Base-by-base conservation (phyloP, 805 yeast species). In the Groenewaldozyma tartarivorans region DNA sequence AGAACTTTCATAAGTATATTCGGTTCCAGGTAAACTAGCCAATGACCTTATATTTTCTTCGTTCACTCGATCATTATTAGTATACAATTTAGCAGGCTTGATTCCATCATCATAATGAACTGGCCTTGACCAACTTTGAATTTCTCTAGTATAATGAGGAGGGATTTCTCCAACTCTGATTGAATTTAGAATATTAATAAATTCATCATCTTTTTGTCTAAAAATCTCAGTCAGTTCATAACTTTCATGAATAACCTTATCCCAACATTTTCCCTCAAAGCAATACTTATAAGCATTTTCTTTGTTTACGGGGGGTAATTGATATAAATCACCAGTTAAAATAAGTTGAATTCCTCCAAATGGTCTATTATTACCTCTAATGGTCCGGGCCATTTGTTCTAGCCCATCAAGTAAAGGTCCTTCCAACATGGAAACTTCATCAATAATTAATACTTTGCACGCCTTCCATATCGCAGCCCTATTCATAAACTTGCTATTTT, bases 301-400 rank as follows among this genome's bases (percentile, higher is more conserved):
- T 29, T 18, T 9, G 26, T 66, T 66, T 15, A 90, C 94, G 0
- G 98, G 97, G 1, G 98, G 97, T 42, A 90, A 66, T 62, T 90
- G 98, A 60, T 81, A 88, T 57, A 90, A 92, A 60, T 90, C 98
- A 15, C 98, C 98, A 3, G 94, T 81, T 20, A 87, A 60, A 11
- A 90, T 74, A 9, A 90, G 53, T 57, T 90, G 97, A 36, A 92
- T 79, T 0, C 97, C 97, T 4, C 97, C 98, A 66, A 90, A 92
- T 55, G 96, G 95, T 36, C 51, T 51, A 7, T 62, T 53, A 20
- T 60, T 65, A 32, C 80, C 69, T 3, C 81, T 60, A 2, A 80
- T 36, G 1, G 50, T 52, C 48, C 79, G 69, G 0, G 90, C 96
- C 26, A 88, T 60, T 4, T 54, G 61, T 46, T 85, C 81, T 39